phyloP scores from a whole-genome alignment of 202 grass and related monocot species.

The Hordeum pubiflorum region DNA sequence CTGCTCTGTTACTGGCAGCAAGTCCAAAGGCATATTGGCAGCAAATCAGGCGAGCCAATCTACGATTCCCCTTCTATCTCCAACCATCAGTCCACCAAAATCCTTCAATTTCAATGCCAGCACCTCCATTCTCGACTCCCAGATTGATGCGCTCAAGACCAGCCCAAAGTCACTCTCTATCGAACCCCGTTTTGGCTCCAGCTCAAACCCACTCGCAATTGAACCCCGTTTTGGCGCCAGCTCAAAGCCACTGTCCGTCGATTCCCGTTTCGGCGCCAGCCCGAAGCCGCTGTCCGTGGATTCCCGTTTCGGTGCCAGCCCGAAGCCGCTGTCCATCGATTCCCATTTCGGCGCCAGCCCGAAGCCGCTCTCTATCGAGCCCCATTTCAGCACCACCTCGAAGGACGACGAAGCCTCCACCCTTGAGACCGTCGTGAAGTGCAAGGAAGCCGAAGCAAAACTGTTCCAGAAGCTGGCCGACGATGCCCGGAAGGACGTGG shows the following conservation, averaged over 20 bases:
- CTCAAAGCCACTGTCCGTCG: slow-evolving; percentile 47
- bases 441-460: slow-evolving; percentile 93
- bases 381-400: slow-evolving; percentile 45
- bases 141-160: slow-evolving; percentile 52
- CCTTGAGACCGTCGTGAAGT: slow-evolving; percentile 91
- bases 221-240: slow-evolving; percentile 44
- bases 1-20: slow-evolving; percentile 93
- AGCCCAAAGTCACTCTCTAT: slow-evolving; percentile 53
- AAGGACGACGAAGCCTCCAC: slow-evolving; percentile 80
- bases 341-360: slow-evolving; percentile 43
- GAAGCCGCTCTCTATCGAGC: slow-evolving; percentile 50
- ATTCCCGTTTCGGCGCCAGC: slow-evolving; percentile 39
- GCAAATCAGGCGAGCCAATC: slow-evolving; percentile 54
- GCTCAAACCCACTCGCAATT: slow-evolving; percentile 43
- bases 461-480: slow-evolving; percentile 88
- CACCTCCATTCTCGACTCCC: slow-evolving; percentile 46
- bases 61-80: slow-evolving; percentile 40
- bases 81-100: slow-evolving; percentile 48
- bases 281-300: slow-evolving; percentile 50
- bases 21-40: slow-evolving; percentile 65
- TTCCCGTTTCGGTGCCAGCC: slow-evolving; percentile 35
- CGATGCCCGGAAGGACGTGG: slow-evolving; percentile 72
- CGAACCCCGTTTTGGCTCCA: slow-evolving; percentile 42
- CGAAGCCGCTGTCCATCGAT: slow-evolving; percentile 53
- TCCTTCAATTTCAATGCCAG: slow-evolving; percentile 69